A percentile compares a stretch with the other conserved stretches of the same genome.
These are phyloP conservation scores for Prunus mira DNA, from an alignment of 306 rosid species.

Conservation along the genomic window DNA sequence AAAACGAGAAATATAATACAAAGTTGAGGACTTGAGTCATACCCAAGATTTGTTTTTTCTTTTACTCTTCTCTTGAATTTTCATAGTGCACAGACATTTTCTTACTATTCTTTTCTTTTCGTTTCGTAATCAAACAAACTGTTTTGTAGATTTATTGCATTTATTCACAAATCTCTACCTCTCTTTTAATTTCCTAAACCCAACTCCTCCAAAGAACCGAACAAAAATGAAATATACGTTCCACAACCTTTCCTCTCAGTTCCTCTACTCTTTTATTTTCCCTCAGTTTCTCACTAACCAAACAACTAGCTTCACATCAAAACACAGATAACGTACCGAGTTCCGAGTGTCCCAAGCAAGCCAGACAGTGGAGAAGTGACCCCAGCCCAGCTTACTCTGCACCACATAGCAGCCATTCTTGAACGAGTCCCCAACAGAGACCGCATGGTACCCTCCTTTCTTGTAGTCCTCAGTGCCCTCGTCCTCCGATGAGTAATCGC, in stretches of 20 bases:
- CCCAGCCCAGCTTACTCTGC: slow-evolving; percentile 48
- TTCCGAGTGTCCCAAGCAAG: slow-evolving; percentile 42
- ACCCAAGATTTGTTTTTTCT: neutral
- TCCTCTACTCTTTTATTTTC: slow-evolving; percentile 3
- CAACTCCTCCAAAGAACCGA: neutral
- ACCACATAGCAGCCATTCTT: slow-evolving; percentile 42
- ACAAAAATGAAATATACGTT: neutral
- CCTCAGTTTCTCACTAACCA: neutral
- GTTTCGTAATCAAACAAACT: neutral
- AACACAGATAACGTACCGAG: slow-evolving; percentile 21
- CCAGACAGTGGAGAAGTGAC: slow-evolving; percentile 51
- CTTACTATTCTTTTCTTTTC: neutral
- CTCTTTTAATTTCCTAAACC: neutral
- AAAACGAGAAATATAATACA: neutral
- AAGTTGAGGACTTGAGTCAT: neutral
- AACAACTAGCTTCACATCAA: neutral
- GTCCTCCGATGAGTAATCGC: slow-evolving; percentile 36
- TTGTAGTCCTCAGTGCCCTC: slow-evolving; percentile 42
- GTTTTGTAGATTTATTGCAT: neutral
- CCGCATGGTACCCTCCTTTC: slow-evolving; percentile 46
- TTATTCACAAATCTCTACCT: neutral
- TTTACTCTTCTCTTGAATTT: neutral
- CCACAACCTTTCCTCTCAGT: neutral
- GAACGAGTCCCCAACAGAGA: slow-evolving; percentile 39
- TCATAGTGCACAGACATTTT: neutral